Conservation (phyloP, 805 yeast species). For the Candida xiaguanensis region DNA sequence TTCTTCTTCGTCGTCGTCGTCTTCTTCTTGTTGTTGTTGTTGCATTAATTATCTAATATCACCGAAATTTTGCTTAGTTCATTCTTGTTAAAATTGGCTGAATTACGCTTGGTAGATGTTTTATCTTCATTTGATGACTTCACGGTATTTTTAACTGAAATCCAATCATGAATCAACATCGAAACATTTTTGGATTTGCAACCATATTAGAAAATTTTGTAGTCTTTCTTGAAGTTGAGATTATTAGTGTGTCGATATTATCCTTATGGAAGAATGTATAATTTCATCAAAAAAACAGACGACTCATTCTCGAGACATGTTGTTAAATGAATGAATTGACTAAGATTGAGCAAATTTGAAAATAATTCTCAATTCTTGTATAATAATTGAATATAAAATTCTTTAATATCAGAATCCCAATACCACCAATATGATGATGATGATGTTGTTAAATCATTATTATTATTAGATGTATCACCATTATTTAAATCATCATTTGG, state of each 20-base stretch:
- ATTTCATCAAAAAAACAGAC: conserved; percentile 88
- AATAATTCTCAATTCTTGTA: conserved; percentile 31
- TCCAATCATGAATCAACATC: conserved; percentile 87
- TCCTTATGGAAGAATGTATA: conserved; percentile 57
- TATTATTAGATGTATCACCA: too few species aligned
- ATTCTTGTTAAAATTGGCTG: conserved; percentile 69
- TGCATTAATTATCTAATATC: conserved; percentile 73
- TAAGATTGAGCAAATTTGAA: conserved; percentile 46
- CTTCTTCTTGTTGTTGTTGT: too few species aligned
- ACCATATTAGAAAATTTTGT: conserved; percentile 69
- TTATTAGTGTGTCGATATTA: conserved; percentile 51
- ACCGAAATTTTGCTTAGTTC: conserved; percentile 80
- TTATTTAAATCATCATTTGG: conserved; percentile 21
- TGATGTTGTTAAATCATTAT: too few species aligned
- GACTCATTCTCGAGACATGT: conserved; percentile 74
- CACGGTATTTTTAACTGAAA: conserved; percentile 47
- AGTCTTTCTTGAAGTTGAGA: conserved; percentile 70
- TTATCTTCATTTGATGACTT: conserved; percentile 12
- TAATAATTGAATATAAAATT: conserved; percentile 68
- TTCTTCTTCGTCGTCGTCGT: too few species aligned
- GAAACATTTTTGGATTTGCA: conserved; percentile 76
- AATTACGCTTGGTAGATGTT: conserved; percentile 20
- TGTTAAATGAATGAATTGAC: conserved; percentile 78
- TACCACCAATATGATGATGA: conserved; percentile 63
- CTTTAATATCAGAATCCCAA: conserved; percentile 70